Conservation (phyloP, 345 rosid genomes). For the Limnanthes douglasii region DNA sequence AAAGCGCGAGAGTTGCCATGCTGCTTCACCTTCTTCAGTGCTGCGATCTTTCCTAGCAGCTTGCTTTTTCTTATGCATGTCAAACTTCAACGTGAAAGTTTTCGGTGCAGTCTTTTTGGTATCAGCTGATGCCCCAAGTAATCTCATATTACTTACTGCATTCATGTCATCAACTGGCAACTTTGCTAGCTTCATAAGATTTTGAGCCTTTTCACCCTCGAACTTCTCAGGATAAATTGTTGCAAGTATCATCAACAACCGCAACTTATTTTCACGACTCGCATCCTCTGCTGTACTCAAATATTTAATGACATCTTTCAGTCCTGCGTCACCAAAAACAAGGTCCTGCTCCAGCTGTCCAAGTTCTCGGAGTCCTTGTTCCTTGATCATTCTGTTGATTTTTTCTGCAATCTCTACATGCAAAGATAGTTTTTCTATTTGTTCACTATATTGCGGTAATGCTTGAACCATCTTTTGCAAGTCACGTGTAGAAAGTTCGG, state of each 20-base stretch:
- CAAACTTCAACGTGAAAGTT: constrained; percentile 79
- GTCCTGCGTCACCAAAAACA: constrained; percentile 82
- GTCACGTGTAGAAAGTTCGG: constrained; percentile 63
- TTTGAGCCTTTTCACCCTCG: constrained; percentile 82
- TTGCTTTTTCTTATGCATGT: constrained; percentile 89
- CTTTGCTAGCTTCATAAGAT: constrained; percentile 87
- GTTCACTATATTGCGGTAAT: constrained; percentile 77
- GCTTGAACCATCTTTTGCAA: constrained; percentile 89
- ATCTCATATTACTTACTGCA: constrained; percentile 87
- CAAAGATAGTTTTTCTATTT: constrained; percentile 78
- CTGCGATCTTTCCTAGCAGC: constrained; percentile 80
- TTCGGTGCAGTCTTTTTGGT: constrained; percentile 49
- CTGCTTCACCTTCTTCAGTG: constrained; percentile 75
- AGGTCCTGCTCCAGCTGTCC: constrained; percentile 80
- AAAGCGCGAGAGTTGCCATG: constrained; percentile 87
- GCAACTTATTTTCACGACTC: constrained; percentile 87
- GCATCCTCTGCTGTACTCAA: constrained; percentile 46
- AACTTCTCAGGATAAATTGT: constrained; percentile 91
- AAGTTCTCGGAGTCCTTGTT: constrained; percentile 47
- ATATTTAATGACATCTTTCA: constrained; percentile 59
- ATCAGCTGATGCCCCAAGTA: constrained; percentile 58
- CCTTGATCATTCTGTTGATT: constrained; percentile 60
- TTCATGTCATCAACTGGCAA: constrained; percentile 74
- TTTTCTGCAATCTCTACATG: constrained; percentile 86
- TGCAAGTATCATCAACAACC: constrained; percentile 89